Base-by-base conservation (phyloP, 805 yeast genomes). In the Helenozyma rhizophorensis region DNA sequence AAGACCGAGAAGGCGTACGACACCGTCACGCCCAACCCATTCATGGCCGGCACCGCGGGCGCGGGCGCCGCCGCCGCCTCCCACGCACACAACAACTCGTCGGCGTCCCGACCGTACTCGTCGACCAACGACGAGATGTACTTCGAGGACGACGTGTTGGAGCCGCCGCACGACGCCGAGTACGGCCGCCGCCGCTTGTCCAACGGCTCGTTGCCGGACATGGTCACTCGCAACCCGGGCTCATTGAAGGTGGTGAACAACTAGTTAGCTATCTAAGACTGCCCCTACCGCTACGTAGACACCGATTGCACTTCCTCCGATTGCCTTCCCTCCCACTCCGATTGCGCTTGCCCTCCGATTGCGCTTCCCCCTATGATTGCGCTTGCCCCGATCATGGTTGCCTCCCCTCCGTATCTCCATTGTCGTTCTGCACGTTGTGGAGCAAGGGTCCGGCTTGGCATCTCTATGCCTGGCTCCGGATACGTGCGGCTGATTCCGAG, bases 121-220 rank as follows among this genome's bases (percentile, higher is more conserved):
- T 31, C 47, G 15, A 39, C 36, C 27, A 39, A 34, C 29, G 48
- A 46, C 23, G 48, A 39, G 4, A 14, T 32, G 25, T 21, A 22
- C 30, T 21, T 27, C 10, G 36, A 22, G 9, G 31, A 32, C n/a
- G 37, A 37, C 19, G 24, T 25, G 12, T 34, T 21, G 16, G 21
- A 18, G 9, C 25, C 34, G 3, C 33, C 42, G n/a, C 21, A 16
- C 9, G 34, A 33, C 12, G 47, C 42, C 34, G 71, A 58, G 35
- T 50, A 50, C 36, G 76, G 75, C 14, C 63, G 74, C 29, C 61
- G 75, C 40, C 62, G 76, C 39, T 60, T 74, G 37, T 72, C 78
- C 48, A 66, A 74, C 39, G 76, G 78, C 12, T 72, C 78, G 9
- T 51, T 75, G 34, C 80, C 77, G 2, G 78, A 74, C 46, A 54